Base-by-base conservation (phyloP, 306 rosid genomes). In the Pachyrhizus erosus region DNA sequence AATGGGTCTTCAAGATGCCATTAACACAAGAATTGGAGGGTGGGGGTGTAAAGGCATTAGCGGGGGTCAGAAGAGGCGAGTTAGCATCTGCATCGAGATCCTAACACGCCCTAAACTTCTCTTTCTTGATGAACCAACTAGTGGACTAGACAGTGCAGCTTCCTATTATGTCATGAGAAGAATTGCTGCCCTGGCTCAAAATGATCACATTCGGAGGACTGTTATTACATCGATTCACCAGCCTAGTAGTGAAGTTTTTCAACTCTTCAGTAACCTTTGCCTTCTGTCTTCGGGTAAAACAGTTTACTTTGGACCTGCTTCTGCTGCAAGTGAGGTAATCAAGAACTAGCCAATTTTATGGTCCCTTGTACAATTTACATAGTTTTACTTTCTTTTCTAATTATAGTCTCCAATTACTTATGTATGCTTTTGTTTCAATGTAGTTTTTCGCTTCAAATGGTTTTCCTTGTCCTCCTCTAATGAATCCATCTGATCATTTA, bases 91-190 rank as follows among this genome's bases (percentile, higher is more conserved):
- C 73, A 85, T 88, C 1, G 91, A 88, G 88, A 88, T 82, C 13
- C 40, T 88, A 1, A 85, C 85, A 23, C 85, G 80, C 8, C 91
- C 91, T 0, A 85, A 29, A 3, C 91, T 88, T 79, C 75, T 88
- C 0, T 88, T 88, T 24, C 91, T 88, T 51, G 91, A 88, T 80
- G 91, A 88, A 66, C 91, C 91, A 46, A 88, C 88, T 0, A 88
- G 91, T 73, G 96, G 96, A 27, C 87, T 93, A 5, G 97, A 93
- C 5, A 93, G 97, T 73, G 97, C 97, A 17, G 92, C 97, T 9
- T 93, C 97, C n/a, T 91, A 86, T 20, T 89, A 88, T 70, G 96
- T 93, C 3, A 91, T 93, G 92, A 91, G 60, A 37, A 77, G 89
- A 81, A 89, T 93, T 8, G 89, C 96, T 0, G 6, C 55, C 13